These are phyloP conservation scores for Epipyxis sp. DNA, from an alignment of 108 stramenopile genomes.

Conservation along the genomic window DNA sequence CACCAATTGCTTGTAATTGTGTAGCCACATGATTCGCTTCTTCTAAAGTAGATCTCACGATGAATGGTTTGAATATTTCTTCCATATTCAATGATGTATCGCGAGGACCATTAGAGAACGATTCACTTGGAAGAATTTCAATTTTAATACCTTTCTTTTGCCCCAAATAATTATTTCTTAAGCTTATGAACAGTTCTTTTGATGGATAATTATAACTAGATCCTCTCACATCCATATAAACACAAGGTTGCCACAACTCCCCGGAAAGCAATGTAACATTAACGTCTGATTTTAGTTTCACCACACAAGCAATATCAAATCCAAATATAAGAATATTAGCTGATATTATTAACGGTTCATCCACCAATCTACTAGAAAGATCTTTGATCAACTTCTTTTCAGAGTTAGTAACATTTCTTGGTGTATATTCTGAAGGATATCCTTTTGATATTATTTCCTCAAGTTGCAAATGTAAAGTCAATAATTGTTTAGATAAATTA, in stretches of 20 bases:
- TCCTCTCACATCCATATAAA: neutral
- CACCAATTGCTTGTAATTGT: too few species aligned
- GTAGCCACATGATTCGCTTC: too few species aligned
- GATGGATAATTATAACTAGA: neutral
- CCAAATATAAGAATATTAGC: neutral
- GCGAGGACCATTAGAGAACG: neutral
- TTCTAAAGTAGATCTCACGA: too few species aligned
- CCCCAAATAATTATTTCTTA: neutral
- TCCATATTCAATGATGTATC: too few species aligned
- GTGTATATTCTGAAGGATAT: too few species aligned
- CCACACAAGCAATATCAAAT: neutral
- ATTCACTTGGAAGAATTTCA: neutral
- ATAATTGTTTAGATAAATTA: too few species aligned
- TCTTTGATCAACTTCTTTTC: neutral
- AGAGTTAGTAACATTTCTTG: neutral
- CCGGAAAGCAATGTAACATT: neutral
- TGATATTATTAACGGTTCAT: neutral
- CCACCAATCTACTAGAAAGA: neutral
- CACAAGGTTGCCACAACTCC: neutral
- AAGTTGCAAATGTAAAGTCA: too few species aligned
- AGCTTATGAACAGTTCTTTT: neutral
- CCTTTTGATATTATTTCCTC: too few species aligned
- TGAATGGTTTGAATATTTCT: too few species aligned
- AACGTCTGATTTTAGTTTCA: neutral
- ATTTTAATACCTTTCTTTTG: neutral